Evolutionary conservation across 495 filamentous ascomycete genomes (phyloP).

Genomic region (Lophiostoma macrostomum): DNA sequence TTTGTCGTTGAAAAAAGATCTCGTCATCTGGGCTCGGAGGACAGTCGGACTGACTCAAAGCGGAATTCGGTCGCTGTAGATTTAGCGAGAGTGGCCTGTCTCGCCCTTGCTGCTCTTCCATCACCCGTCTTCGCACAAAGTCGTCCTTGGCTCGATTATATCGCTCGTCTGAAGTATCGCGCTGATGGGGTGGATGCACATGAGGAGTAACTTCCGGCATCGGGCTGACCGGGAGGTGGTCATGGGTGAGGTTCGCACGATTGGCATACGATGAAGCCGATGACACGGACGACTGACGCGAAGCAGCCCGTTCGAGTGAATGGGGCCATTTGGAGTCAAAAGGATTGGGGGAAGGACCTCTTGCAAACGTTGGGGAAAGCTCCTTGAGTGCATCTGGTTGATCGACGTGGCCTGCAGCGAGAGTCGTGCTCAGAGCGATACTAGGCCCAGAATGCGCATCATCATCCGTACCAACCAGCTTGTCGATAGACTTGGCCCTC

Average conservation of each 20-base stretch:
- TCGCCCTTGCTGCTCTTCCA: constrained; percentile 21
- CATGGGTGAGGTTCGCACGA: background rate
- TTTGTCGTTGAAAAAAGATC: constrained; percentile 21
- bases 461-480: constrained; percentile 44
- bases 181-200: constrained; percentile 3
- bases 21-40: constrained; percentile 45
- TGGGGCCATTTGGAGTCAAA: constrained; percentile 10
- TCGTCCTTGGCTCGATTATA: constrained; percentile 41
- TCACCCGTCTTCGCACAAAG: constrained; percentile 29
- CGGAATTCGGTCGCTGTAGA: constrained; percentile 17
- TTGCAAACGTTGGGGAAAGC: constrained; percentile 4
- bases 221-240: constrained; percentile 3
- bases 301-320: constrained; percentile 15
- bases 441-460: constrained; percentile 40
- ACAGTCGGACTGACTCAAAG: constrained; percentile 32
- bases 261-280: constrained; percentile 24
- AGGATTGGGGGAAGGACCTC: background rate
- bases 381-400: constrained; percentile 38
- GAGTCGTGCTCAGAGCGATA: constrained; percentile 40
- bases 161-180: constrained; percentile 34
- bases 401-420: constrained; percentile 40
- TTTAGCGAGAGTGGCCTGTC: constrained; percentile 15
- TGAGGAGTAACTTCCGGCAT: background rate
- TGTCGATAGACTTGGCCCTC: constrained; percentile 49
- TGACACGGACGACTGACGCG: constrained; percentile 30